Evolutionary conservation across 768 basidiomycete genomes (phyloP), one percentile per base, ranked within the genome.

Genomic region (Nidularia pulvinata): DNA sequence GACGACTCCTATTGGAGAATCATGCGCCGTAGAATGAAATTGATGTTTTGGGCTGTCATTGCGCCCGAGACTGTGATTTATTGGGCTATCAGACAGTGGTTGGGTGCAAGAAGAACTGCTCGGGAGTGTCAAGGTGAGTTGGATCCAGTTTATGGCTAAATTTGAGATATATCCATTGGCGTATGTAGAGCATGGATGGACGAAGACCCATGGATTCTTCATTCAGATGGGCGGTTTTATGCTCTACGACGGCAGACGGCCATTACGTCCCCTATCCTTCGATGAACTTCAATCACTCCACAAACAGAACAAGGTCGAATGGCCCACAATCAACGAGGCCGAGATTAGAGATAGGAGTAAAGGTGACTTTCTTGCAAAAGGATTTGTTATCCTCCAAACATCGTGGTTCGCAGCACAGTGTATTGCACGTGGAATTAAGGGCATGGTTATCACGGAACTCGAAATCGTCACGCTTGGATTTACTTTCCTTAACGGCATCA

Each of bases 21-120:
- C 4, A 33, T 57, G 22, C 10, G 36, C 16, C 49, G 46, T 9
- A 49, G 54, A 7, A 11, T 52, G 1, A 16, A 42, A 11, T 36
- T 47, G n/a, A 57, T 57, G 59, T 14, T 52, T 4, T 53, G 46
- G 37, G 55, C 49, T 3, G 19, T 59, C n/a, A 39, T 54, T 22
- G 56, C 56, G 16, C 37, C 37, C 16, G 37, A 42, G 37, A 11
- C 16, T 2, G 16, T 16, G 11, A 42, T 42, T 3, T 11, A 11
- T 16, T 42, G 37, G 37, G 37, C 37, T 16, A 42, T 42, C 3
- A 11, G 16, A 42, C 37, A 42, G 16, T 42, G 37, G 37, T 11
- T 11, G 16, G 16, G 11, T 42, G 37, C 37, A 16, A 42, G 37
- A 42, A 16, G 11, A 11, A 11, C 4, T 11, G 16, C 11, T 11